Evolutionary conservation across 441 rosid species (phyloP).

Genomic region (Manihot esculenta): DNA sequence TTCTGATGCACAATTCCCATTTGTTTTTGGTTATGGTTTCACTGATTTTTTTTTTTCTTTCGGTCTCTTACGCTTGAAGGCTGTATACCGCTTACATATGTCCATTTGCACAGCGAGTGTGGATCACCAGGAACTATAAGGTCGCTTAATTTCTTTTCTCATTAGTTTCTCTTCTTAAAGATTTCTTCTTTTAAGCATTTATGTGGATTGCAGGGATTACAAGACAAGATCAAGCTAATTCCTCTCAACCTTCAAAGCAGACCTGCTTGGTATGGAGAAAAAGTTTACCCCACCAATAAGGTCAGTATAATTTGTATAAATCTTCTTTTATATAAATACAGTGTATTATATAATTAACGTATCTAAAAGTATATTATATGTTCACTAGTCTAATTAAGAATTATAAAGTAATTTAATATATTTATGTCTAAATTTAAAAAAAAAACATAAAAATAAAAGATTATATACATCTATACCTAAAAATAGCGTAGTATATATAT

Average conservation of each 20-base stretch:
- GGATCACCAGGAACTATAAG: constrained; percentile 54
- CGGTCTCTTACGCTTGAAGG: constrained; percentile 17
- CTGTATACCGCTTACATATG: constrained; percentile 38
- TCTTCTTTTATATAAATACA: too few relatives aligned
- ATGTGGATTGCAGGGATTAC: constrained; percentile 42
- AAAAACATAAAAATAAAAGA: too few relatives aligned
- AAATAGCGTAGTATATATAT: too few relatives aligned
- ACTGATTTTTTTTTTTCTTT: neutral
- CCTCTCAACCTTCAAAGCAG: constrained; percentile 44
- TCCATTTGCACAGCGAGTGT: constrained; percentile 49
- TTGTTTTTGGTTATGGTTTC: neutral
- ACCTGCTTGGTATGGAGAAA: constrained; percentile 60
- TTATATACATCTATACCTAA: too few relatives aligned
- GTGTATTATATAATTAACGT: too few relatives aligned
- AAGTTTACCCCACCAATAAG: constrained; percentile 50
- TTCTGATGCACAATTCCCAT: neutral
- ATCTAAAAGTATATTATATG: too few relatives aligned
- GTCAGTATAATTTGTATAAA: constrained; percentile 18
- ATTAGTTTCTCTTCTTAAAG: neutral
- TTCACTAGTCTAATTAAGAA: too few relatives aligned
- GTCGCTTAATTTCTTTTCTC: constrained; percentile 12
- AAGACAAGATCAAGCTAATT: constrained; percentile 43
- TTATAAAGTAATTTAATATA: too few relatives aligned
- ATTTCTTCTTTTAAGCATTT: neutral
- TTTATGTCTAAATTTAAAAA: too few relatives aligned